Percentiles rank a stretch among this genome's conserved stretches.
Conservation (phyloP, 2,329 filamentous ascomycete species). For the Alternaria ventricosa region DNA sequence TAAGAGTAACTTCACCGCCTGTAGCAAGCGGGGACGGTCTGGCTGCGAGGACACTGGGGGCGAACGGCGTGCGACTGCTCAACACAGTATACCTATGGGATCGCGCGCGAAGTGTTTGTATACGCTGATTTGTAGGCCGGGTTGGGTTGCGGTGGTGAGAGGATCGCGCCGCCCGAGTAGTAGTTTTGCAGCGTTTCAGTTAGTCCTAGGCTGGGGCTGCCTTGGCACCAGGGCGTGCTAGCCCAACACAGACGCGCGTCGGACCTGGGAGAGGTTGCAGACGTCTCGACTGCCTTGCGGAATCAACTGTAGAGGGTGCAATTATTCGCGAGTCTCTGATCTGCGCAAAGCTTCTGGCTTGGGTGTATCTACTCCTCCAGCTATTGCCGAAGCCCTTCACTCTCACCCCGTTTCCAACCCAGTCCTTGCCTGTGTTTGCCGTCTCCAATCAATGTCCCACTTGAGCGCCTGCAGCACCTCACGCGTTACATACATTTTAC, state of each 20-base stretch:
- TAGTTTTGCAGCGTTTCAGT: conserved; percentile 35
- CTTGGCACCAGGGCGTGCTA: conserved; percentile 9
- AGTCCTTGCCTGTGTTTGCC: background rate
- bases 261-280: background rate
- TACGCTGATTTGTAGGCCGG: conserved; percentile 26
- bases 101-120: conserved; percentile 23
- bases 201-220: conserved; percentile 22
- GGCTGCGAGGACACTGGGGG: conserved; percentile 22
- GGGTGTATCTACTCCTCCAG: background rate
- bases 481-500: background rate
- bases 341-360: background rate
- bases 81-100: conserved; percentile 24
- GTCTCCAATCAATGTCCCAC: background rate
- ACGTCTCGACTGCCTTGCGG: background rate
- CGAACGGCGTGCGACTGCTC: conserved; percentile 24
- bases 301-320: background rate
- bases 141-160: conserved; percentile 35
- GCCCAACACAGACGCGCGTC: conserved; percentile 16
- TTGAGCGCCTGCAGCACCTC: background rate
- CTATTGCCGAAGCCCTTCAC: background rate
- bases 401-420: background rate
- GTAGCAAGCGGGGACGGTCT: conserved; percentile 25
- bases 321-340: background rate
- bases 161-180: conserved; percentile 32
- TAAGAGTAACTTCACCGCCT: conserved; percentile 49